phyloP scores from a whole-genome alignment of 208 protist species.

The Balamuthia mandrillaris region DNA sequence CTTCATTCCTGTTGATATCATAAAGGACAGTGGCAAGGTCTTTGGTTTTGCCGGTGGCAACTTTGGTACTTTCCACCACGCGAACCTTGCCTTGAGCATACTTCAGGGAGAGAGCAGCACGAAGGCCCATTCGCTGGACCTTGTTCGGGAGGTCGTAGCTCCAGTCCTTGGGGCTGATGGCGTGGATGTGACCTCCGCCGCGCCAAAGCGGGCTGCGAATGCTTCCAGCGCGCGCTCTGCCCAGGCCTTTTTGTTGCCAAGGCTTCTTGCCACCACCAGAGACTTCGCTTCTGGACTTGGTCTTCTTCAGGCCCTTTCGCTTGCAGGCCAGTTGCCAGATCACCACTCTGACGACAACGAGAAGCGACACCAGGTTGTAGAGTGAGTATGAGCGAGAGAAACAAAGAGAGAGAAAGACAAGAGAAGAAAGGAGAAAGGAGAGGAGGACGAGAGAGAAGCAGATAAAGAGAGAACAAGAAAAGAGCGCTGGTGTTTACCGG shows the following conservation, averaged over 20 bases:
- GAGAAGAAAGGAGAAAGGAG: neutral
- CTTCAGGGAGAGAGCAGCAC: slow-evolving; percentile 23
- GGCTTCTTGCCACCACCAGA: slow-evolving; percentile 14
- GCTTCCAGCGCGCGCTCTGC: slow-evolving; percentile 7
- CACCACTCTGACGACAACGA: neutral
- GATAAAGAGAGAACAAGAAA: neutral
- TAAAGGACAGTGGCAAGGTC: slow-evolving; percentile 9
- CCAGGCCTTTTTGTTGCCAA: slow-evolving; percentile 15
- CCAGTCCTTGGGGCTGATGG: neutral
- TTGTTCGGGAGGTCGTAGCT: slow-evolving; percentile 2
- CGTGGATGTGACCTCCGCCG: neutral
- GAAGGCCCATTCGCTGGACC: slow-evolving; percentile 18
- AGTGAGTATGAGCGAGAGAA: neutral
- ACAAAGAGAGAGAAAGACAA: neutral
- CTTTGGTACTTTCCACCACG: neutral
- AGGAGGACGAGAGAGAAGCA: neutral
- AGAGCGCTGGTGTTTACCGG: neutral
- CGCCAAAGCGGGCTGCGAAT: slow-evolving; percentile 9
- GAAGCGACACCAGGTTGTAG: neutral
- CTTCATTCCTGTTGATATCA: no score
- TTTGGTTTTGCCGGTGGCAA: slow-evolving; percentile 25
- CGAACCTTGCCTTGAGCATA: slow-evolving; percentile 12
- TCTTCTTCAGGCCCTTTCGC: slow-evolving; percentile 23
- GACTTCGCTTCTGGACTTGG: slow-evolving; percentile 12
- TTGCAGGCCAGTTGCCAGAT: slow-evolving; percentile 23